These are phyloP conservation scores for Pelargonium cotyledonis DNA, from an alignment of 441 rosid genomes.

Conservation along the genomic window DNA sequence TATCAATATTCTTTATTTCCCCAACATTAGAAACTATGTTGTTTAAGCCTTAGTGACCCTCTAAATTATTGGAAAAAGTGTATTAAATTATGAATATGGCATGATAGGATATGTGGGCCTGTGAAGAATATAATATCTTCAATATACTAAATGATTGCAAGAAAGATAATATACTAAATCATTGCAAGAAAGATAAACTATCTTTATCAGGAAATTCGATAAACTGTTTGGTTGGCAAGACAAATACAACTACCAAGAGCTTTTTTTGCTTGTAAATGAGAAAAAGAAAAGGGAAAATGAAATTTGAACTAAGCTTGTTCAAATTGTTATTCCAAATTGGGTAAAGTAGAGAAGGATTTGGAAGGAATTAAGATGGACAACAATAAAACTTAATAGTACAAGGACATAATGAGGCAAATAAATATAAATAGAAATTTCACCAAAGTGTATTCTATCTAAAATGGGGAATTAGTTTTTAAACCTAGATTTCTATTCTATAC, in stretches of 20 bases:
- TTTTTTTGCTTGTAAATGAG: neutral
- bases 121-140: slow-evolving; percentile 19
- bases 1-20: neutral
- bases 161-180: slow-evolving; percentile 25
- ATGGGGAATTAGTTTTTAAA: too few species aligned
- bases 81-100: slow-evolving; percentile 21
- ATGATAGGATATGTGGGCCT: slow-evolving; percentile 42
- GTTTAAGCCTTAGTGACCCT: slow-evolving; percentile 17
- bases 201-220: slow-evolving; percentile 14
- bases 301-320: neutral
- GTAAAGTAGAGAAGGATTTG: too few species aligned
- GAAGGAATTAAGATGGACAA: too few species aligned
- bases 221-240: slow-evolving; percentile 19
- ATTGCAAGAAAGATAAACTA: slow-evolving; percentile 33
- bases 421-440: too few species aligned
- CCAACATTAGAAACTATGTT: slow-evolving; percentile 26
- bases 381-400: too few species aligned
- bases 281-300: neutral
- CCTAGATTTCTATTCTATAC: too few species aligned
- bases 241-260: neutral
- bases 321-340: too few species aligned
- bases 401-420: too few species aligned
- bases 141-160: neutral
- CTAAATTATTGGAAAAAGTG: slow-evolving; percentile 14
- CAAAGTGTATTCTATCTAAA: too few species aligned